Evolutionary conservation across 2,329 filamentous ascomycete species (phyloP), one percentile per base, ranked within the genome.

Genomic region (Didymosphaeria variabile): DNA sequence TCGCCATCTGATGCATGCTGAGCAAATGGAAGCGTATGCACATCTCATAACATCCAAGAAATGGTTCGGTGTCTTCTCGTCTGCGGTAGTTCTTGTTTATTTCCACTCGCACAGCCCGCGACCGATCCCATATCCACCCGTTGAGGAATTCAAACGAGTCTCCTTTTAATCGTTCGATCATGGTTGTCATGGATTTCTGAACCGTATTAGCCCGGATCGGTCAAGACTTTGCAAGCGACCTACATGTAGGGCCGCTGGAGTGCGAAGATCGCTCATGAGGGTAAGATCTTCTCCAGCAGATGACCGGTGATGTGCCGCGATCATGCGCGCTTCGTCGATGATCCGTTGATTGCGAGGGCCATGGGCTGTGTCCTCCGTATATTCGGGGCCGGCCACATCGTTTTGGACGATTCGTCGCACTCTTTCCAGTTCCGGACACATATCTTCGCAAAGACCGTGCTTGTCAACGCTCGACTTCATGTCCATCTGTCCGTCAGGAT

Each of bases 61-160:
- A 85, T 21, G 85, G 81, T 50, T 79, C 76, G 38, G 89, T 81
- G 69, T 89, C 84, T n/a, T 67, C 46, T n/a, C 59, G 65, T 62
- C 84, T 85, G 8, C 83, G 84, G 59, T 88, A 53, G 50, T 77
- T 68, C 87, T 84, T 72, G 89, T 87, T 21, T 89, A 88, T 2
- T 71, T 90, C 88, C 68, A 89, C 90, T 44, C 88, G 84, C 60
- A 90, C 85, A 5, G 86, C 87, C 50, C 88, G 82, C 36, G 87
- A 89, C 19, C 88, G 83, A 70, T 90, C 87, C 88, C 88, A 90
- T 29, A 90, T 82, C 72, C 89, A 90, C 62, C 85, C 84, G 68
- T 89, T 86, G 13, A 88, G 82, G n/a, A 68, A 72, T 26, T 70
- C 65, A 40, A 77, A 70, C 19, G 84, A 80, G 31, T 85, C 82